Percentiles rank a stretch among this genome's conserved stretches.
phyloP scores from a whole-genome alignment of 1,284 basidiomycete genomes.

The Cryptococcus amylolentus region DNA sequence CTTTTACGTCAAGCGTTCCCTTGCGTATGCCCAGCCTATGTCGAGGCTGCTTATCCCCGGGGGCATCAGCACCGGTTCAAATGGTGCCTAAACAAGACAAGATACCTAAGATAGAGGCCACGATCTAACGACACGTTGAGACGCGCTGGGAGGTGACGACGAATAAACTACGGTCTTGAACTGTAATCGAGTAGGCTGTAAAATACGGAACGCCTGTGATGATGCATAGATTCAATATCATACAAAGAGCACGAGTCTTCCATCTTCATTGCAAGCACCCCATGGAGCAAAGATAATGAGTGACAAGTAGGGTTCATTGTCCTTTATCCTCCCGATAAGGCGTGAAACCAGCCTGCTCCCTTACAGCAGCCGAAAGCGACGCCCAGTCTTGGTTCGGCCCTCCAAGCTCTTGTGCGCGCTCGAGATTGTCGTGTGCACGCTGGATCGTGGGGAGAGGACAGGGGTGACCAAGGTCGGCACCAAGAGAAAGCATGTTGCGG shows the following conservation, averaged over 20 bases:
- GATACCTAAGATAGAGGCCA: background rate
- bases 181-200: too few relatives aligned
- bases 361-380: slow-evolving; percentile 16
- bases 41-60: slow-evolving; percentile 10
- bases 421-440: slow-evolving; percentile 25
- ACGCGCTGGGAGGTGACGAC: too few relatives aligned
- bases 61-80: background rate
- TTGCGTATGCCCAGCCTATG: slow-evolving; percentile 59
- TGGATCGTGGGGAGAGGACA: slow-evolving; percentile 28
- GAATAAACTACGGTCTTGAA: too few relatives aligned
- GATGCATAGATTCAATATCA: too few relatives aligned
- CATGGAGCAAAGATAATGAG: too few relatives aligned
- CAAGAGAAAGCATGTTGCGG: slow-evolving; percentile 23
- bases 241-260: too few relatives aligned
- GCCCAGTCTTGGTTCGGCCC: slow-evolving; percentile 28
- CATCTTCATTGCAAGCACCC: too few relatives aligned
- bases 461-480: slow-evolving; percentile 25
- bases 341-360: slow-evolving; percentile 23
- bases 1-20: slow-evolving; percentile 81
- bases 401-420: slow-evolving; percentile 26
- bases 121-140: too few relatives aligned
- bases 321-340: slow-evolving; percentile 20
- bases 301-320: too few relatives aligned
- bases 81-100: background rate
- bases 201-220: too few relatives aligned